Conservation (phyloP, 768 basidiomycete species). For the Agaricus sinodeliciosus region DNA sequence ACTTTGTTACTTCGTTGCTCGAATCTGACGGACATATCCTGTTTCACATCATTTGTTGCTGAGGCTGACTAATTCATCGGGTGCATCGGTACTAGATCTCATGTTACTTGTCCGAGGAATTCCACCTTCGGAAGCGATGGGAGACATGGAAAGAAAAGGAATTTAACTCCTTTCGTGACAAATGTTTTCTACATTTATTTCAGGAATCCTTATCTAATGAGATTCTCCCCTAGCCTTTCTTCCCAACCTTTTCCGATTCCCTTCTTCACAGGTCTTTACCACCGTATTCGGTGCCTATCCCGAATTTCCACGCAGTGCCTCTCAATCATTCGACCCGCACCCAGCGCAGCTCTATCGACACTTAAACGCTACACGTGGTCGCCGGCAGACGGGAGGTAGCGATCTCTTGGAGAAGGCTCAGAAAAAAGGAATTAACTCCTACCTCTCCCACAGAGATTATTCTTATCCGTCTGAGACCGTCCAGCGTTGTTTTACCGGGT, state of each 20-base stretch:
- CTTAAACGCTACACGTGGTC: constrained; percentile 3
- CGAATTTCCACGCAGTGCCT: constrained; percentile 1
- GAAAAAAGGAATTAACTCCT: background rate
- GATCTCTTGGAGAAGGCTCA: constrained; percentile 2
- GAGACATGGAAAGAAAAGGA: background rate
- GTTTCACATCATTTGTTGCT: no score
- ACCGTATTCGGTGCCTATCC: background rate
- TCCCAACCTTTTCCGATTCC: background rate
- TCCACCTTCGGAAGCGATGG: no score
- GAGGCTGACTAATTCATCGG: no score
- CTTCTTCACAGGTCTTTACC: background rate
- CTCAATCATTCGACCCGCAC: background rate
- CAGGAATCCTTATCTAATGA: background rate
- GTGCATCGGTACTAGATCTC: no score
- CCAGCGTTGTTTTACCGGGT: background rate
- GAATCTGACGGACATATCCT: no score
- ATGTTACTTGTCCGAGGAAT: no score
- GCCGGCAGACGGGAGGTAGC: background rate
- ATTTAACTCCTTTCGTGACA: background rate
- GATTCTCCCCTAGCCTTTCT: background rate
- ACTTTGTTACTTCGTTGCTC: no score
- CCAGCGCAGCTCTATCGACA: background rate
- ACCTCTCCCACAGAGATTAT: background rate
- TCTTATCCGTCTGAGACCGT: background rate
- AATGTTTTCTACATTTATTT: constrained; percentile 1